A percentile compares a stretch with the other conserved stretches of the same genome.
These are phyloP conservation scores for Mimosa bimucronata DNA, from an alignment of 306 rosid species.

Conservation along the genomic window DNA sequence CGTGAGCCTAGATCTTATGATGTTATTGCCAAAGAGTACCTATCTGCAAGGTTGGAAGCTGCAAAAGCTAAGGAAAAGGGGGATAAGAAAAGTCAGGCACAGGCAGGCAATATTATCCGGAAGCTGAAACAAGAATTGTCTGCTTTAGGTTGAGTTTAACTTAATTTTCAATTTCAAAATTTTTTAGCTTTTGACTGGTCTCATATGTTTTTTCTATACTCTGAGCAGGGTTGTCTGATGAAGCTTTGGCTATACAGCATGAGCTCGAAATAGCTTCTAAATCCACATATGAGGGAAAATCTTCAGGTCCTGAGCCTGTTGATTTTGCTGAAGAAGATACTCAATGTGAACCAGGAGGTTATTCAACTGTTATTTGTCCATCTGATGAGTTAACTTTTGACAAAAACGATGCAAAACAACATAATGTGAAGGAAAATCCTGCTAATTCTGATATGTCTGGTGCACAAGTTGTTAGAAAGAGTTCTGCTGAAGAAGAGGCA, in stretches of 20 bases:
- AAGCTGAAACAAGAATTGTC: constrained; percentile 82
- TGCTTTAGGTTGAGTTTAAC: constrained; percentile 59
- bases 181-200: constrained; percentile 25
- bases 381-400: constrained; percentile 45
- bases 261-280: constrained; percentile 59
- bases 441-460: constrained; percentile 37
- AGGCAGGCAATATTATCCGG: constrained; percentile 71
- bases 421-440: constrained; percentile 44
- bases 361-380: constrained; percentile 35
- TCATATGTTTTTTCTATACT: constrained; percentile 31
- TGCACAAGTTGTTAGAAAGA: constrained; percentile 46
- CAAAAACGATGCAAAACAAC: constrained; percentile 41
- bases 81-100: constrained; percentile 78
- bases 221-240: constrained; percentile 77
- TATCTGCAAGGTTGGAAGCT: constrained; percentile 84
- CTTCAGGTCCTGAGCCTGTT: constrained; percentile 41
- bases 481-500: constrained; percentile 54
- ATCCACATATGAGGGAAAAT: constrained; percentile 46
- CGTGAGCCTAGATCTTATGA: constrained; percentile 70
- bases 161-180: constrained; percentile 37
- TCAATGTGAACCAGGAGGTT: constrained; percentile 34
- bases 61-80: constrained; percentile 69
- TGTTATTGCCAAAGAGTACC: constrained; percentile 78
- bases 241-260: constrained; percentile 62
- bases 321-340: constrained; percentile 36